Conservation (phyloP, 2,329 filamentous ascomycete genomes). For the Septoria linicola region DNA sequence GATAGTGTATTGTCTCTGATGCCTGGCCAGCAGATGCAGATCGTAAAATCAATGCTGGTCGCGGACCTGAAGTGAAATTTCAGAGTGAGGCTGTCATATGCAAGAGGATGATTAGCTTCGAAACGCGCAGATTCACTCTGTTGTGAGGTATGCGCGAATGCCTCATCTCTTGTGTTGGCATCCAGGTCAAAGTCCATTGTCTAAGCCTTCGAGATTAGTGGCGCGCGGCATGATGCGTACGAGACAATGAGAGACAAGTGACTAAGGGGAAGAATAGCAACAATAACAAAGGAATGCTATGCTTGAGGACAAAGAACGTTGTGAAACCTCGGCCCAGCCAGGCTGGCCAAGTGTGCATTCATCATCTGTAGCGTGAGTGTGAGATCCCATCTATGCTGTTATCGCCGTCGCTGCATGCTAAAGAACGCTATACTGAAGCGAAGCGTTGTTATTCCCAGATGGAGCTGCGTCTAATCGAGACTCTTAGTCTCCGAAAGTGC, state of each 20-base stretch:
- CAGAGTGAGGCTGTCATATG: neutral
- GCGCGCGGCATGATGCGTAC: slow-evolving; percentile 13
- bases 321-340: slow-evolving; percentile 1
- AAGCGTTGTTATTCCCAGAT: slow-evolving; percentile 5
- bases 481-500: neutral
- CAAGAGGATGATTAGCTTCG: neutral
- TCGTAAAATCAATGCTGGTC: slow-evolving; percentile 14
- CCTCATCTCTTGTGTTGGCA: slow-evolving; percentile 2
- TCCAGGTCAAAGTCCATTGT: slow-evolving; percentile 13
- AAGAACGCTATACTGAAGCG: slow-evolving; percentile 13
- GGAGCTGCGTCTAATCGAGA: slow-evolving; percentile 1
- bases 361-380: slow-evolving; percentile 7
- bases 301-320: slow-evolving; percentile 3
- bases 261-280: slow-evolving; percentile 23
- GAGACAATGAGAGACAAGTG: slow-evolving; percentile 14
- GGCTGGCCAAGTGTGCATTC: neutral
- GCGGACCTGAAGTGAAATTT: slow-evolving; percentile 18
- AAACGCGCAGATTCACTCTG: neutral
- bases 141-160: slow-evolving; percentile 5
- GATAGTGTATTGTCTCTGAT: slow-evolving; percentile 11
- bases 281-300: slow-evolving; percentile 19
- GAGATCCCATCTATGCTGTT: neutral
- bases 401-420: slow-evolving; percentile 27
- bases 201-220: slow-evolving; percentile 8
- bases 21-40: slow-evolving; percentile 23